Percentiles rank a stretch among this genome's conserved stretches.
Conservation (phyloP, 345 rosid genomes). For the Euphorbia tirucalli region DNA sequence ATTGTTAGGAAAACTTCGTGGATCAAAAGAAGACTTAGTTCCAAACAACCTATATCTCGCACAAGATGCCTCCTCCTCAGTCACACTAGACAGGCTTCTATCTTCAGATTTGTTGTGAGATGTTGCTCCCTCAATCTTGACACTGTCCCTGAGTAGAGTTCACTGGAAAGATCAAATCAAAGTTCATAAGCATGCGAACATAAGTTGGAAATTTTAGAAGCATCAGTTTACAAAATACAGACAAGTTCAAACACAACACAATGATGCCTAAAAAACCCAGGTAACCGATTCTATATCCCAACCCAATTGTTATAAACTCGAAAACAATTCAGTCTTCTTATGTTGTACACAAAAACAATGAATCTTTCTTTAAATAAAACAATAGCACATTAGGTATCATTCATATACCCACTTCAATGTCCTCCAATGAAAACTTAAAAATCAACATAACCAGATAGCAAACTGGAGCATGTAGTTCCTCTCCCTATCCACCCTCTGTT, state of each 20-base stretch:
- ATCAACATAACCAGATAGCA: too few species aligned
- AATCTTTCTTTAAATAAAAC: too few species aligned
- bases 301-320: not conserved
- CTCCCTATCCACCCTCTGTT: too few species aligned
- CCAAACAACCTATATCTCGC: slow-evolving; percentile 15
- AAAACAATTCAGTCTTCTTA: not conserved
- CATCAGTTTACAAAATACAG: not conserved
- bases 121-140: slow-evolving; percentile 43
- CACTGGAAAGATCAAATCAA: slow-evolving; percentile 88
- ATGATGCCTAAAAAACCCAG: not conserved
- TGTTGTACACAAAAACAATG: not conserved
- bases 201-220: not conserved
- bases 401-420: not conserved
- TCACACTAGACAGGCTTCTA: slow-evolving; percentile 21
- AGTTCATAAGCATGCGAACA: slow-evolving; percentile 62
- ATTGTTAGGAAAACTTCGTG: slow-evolving; percentile 31
- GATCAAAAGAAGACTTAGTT: slow-evolving; percentile 20
- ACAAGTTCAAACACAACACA: not conserved
- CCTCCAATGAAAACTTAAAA: not conserved
- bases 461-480: too few species aligned
- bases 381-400: not conserved
- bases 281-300: not conserved
- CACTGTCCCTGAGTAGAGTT: slow-evolving; percentile 88
- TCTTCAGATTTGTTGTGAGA: slow-evolving; percentile 28
- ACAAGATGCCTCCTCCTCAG: slow-evolving; percentile 24